phyloP scores from a whole-genome alignment of 345 rosid species.

The Theobroma cacao region DNA sequence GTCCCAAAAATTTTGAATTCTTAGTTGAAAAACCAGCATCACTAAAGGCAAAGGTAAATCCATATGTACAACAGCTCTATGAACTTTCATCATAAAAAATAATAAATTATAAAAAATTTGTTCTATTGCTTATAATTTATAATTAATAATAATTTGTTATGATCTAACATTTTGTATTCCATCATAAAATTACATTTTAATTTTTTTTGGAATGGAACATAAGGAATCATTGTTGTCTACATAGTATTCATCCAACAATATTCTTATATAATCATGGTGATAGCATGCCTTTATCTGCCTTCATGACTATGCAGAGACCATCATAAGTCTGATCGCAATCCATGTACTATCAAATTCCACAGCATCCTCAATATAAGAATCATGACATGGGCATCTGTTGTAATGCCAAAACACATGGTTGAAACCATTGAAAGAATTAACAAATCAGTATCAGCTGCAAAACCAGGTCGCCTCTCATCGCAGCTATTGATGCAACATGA shows the following conservation, averaged over 20 bases:
- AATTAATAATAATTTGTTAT: too few relatives aligned
- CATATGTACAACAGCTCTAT: too few relatives aligned
- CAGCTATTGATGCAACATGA: conserved; percentile 35
- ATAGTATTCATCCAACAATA: conserved; percentile 21
- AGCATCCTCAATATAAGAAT: conserved; percentile 11
- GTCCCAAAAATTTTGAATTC: too few relatives aligned
- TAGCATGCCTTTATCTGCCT: neutral
- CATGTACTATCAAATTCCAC: conserved; percentile 3
- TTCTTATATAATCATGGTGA: neutral
- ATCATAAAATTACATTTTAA: too few relatives aligned
- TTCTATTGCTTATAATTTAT: too few relatives aligned
- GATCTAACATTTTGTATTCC: too few relatives aligned
- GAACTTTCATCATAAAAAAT: too few relatives aligned
- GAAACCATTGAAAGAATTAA: conserved; percentile 34
- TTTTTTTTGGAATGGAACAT: too few relatives aligned
- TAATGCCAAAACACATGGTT: conserved; percentile 16
- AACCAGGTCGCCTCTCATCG: neutral
- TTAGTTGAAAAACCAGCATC: too few relatives aligned
- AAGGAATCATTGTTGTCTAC: conserved; percentile 13
- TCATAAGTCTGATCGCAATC: neutral
- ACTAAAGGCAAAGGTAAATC: too few relatives aligned
- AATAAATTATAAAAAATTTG: too few relatives aligned
- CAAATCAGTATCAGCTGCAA: conserved; percentile 22
- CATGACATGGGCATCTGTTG: conserved; percentile 12
- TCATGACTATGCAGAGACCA: too few relatives aligned